Conservation (phyloP, 2,329 filamentous ascomycete genomes). For the Dothideomycetes sp. region DNA sequence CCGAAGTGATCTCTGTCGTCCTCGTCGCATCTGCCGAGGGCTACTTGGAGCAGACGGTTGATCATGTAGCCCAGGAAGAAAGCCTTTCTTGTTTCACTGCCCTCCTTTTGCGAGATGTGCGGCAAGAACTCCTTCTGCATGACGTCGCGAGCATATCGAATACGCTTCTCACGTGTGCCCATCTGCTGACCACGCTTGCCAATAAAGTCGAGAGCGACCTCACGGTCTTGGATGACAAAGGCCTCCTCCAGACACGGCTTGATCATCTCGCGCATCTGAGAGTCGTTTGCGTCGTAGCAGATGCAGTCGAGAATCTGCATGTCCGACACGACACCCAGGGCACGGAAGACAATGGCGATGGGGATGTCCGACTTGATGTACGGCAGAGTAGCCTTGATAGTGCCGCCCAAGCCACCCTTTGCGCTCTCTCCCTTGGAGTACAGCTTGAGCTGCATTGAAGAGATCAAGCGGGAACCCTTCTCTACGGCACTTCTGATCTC, state of each 20-base stretch:
- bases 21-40: conserved; percentile 82
- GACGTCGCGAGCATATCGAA: conserved; percentile 86
- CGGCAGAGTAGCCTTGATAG: conserved; percentile 81
- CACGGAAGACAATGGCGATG: conserved; percentile 90
- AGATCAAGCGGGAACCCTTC: conserved; percentile 90
- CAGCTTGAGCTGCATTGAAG: conserved; percentile 82
- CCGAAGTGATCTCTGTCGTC: conserved; percentile 98
- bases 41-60: conserved; percentile 86
- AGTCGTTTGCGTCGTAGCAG: conserved; percentile 90
- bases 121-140: conserved; percentile 95
- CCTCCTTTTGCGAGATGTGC: conserved; percentile 91
- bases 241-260: conserved; percentile 96
- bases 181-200: conserved; percentile 76
- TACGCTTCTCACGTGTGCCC: conserved; percentile 76
- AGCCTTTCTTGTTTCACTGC: conserved; percentile 89
- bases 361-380: conserved; percentile 92
- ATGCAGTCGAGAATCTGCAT: conserved; percentile 98
- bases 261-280: conserved; percentile 93
- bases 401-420: conserved; percentile 75
- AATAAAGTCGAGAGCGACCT: conserved; percentile 90
- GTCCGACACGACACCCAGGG: conserved; percentile 89
- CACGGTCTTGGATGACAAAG: conserved; percentile 89
- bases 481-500: conserved; percentile 95
- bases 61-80: conserved; percentile 99
- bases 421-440: conserved; percentile 73